Conservation (phyloP, 1,284 basidiomycete genomes). For the Amylostereum areolatum region DNA sequence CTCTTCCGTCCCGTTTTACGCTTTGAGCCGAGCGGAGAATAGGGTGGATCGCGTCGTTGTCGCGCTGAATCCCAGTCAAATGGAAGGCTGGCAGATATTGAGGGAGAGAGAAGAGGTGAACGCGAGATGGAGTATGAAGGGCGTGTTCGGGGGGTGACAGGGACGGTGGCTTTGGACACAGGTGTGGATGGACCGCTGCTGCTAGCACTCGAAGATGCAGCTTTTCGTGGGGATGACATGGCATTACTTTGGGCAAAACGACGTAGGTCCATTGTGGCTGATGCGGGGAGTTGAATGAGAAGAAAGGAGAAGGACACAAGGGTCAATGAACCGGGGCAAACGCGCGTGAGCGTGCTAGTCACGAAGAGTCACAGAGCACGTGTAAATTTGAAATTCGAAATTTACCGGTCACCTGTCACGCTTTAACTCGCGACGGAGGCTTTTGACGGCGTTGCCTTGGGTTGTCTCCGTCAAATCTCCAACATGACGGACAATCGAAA, state of each 20-base stretch:
- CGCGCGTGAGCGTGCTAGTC: too few relatives aligned
- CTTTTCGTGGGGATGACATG: conserved; percentile 12
- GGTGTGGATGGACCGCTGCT: conserved; percentile 11
- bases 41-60: conserved; percentile 59
- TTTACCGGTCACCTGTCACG: too few relatives aligned
- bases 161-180: conserved; percentile 20
- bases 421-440: too few relatives aligned
- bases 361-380: too few relatives aligned
- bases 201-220: neutral
- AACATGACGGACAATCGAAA: too few relatives aligned
- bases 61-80: conserved; percentile 82
- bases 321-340: too few relatives aligned
- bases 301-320: neutral
- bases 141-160: conserved; percentile 9
- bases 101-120: conserved; percentile 57
- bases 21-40: conserved; percentile 49
- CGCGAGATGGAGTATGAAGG: conserved; percentile 18
- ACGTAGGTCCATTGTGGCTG: conserved; percentile 18
- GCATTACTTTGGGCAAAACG: conserved; percentile 28
- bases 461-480: too few relatives aligned
- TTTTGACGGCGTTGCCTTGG: too few relatives aligned
- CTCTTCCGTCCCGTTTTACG: conserved; percentile 33
- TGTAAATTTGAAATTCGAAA: too few relatives aligned
- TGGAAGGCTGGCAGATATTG: conserved; percentile 62
- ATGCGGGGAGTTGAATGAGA: neutral